These are phyloP conservation scores for Schizopora paradoxa DNA, from an alignment of 1,284 basidiomycete species.

Conservation along the genomic window DNA sequence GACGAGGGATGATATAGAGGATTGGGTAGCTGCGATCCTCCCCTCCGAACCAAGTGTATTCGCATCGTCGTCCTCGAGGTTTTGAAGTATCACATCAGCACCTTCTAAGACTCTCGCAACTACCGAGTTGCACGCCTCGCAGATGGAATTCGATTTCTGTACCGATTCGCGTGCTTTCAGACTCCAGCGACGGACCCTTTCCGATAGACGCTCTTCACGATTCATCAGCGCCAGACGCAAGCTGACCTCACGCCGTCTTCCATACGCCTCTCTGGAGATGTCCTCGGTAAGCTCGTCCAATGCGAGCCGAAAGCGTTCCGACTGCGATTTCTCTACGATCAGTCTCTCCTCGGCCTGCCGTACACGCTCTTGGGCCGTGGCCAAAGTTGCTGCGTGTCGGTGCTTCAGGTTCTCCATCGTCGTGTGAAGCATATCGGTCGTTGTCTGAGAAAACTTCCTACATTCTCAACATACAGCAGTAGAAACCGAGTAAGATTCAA, in stretches of 20 bases:
- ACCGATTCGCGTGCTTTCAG: slow-evolving; percentile 43
- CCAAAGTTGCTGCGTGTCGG: slow-evolving; percentile 59
- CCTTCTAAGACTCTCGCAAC: slow-evolving; percentile 40
- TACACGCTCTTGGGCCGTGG: slow-evolving; percentile 46
- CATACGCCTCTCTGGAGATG: slow-evolving; percentile 68
- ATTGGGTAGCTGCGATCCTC: slow-evolving; percentile 54
- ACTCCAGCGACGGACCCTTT: slow-evolving; percentile 52
- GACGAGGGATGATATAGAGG: slow-evolving; percentile 53
- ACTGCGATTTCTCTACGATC: slow-evolving; percentile 38
- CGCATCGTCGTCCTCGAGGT: background rate
- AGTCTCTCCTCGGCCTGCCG: slow-evolving; percentile 41
- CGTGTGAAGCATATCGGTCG: slow-evolving; percentile 63
- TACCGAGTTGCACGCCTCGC: slow-evolving; percentile 21
- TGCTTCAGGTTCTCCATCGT: slow-evolving; percentile 56
- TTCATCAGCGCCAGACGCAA: slow-evolving; percentile 63
- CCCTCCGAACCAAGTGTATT: slow-evolving; percentile 34
- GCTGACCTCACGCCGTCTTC: slow-evolving; percentile 68
- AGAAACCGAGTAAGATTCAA: slow-evolving; percentile 7
- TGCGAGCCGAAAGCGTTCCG: slow-evolving; percentile 49
- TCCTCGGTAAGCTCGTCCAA: slow-evolving; percentile 74
- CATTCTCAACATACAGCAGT: slow-evolving; percentile 6
- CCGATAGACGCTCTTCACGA: slow-evolving; percentile 60
- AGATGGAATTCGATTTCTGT: slow-evolving; percentile 19
- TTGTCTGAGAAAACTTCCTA: slow-evolving; percentile 83
- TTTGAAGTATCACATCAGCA: slow-evolving; percentile 46